These are phyloP conservation scores for Salvia rosmarinus DNA, from an alignment of 257 asterid species.

Conservation along the genomic window DNA sequence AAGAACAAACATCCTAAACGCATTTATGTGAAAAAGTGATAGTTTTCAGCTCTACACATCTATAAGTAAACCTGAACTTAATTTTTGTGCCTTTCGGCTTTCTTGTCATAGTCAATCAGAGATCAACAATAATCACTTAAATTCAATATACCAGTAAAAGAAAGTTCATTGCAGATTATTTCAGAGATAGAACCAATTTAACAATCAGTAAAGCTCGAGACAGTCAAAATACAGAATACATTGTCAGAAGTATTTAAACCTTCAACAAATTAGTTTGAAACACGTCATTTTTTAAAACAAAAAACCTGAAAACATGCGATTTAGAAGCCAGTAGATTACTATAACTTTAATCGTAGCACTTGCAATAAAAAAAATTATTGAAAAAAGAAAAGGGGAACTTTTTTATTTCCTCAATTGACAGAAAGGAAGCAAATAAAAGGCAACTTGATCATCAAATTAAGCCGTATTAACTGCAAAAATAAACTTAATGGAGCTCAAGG, in stretches of 20 bases:
- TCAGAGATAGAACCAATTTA: conserved; percentile 9
- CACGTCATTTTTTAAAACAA: not conserved
- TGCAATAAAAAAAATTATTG: not conserved
- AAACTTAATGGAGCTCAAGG: not conserved
- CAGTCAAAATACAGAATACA: conserved; percentile 11
- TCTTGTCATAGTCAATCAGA: not conserved
- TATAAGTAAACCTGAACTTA: not conserved
- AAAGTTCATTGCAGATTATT: not conserved
- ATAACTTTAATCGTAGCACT: not conserved
- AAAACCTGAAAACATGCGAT: not conserved
- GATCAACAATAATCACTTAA: not conserved
- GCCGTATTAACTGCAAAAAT: conserved; percentile 18
- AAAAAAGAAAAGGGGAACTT: not conserved
- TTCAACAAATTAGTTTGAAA: not conserved
- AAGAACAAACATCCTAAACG: conserved; percentile 11
- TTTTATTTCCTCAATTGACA: conserved; percentile 1
- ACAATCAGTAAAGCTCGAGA: not conserved
- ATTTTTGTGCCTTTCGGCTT: conserved; percentile 11
- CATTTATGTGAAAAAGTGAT: not conserved
- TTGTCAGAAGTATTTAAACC: not conserved
- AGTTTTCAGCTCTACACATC: conserved; percentile 3
- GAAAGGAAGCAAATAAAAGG: not conserved
- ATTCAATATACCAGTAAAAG: not conserved
- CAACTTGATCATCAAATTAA: conserved; percentile 23
- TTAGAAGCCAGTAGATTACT: not conserved